phyloP scores from a whole-genome alignment of 768 basidiomycete species.

The Pleurotus citrinopileatus region DNA sequence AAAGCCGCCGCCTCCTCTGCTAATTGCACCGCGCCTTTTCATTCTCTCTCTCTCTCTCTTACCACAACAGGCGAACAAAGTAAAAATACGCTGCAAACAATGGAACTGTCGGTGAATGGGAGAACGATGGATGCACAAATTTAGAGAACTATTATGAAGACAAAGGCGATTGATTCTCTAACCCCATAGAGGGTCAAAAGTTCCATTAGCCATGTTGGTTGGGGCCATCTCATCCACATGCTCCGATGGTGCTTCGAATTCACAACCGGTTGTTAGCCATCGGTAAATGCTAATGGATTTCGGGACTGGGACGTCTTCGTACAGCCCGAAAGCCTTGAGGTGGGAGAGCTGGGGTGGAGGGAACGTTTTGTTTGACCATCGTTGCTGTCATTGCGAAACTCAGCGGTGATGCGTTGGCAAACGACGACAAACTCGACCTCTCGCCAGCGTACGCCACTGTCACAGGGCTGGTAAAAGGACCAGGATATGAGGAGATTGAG shows the following conservation, averaged over 20 bases:
- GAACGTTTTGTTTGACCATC: not conserved
- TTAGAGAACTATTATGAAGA: too few relatives aligned
- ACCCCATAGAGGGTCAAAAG: slow-evolving; percentile 2
- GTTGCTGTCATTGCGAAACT: slow-evolving; percentile 7
- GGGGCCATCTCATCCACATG: too few relatives aligned
- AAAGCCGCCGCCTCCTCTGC: not conserved
- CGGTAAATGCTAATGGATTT: not conserved
- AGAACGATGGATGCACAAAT: too few relatives aligned
- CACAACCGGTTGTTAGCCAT: not conserved
- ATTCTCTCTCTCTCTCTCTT: too few relatives aligned
- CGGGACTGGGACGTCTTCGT: not conserved
- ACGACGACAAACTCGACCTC: not conserved
- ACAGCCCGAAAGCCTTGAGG: not conserved
- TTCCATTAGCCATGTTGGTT: too few relatives aligned
- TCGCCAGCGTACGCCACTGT: not conserved
- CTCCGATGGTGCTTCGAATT: slow-evolving; percentile 5
- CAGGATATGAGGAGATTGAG: slow-evolving; percentile 7
- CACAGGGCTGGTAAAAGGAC: slow-evolving; percentile 2
- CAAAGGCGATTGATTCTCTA: not conserved
- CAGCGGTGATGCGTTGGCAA: slow-evolving; percentile 1
- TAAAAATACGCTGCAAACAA: too few relatives aligned
- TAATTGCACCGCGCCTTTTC: not conserved
- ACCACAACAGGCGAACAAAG: too few relatives aligned
- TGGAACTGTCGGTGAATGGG: too few relatives aligned
- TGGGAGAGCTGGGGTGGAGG: not conserved